Evolutionary conservation across 2,329 filamentous ascomycete genomes (phyloP), one percentile per base, ranked within the genome.

Genomic region (Pseudocercospora vitis): DNA sequence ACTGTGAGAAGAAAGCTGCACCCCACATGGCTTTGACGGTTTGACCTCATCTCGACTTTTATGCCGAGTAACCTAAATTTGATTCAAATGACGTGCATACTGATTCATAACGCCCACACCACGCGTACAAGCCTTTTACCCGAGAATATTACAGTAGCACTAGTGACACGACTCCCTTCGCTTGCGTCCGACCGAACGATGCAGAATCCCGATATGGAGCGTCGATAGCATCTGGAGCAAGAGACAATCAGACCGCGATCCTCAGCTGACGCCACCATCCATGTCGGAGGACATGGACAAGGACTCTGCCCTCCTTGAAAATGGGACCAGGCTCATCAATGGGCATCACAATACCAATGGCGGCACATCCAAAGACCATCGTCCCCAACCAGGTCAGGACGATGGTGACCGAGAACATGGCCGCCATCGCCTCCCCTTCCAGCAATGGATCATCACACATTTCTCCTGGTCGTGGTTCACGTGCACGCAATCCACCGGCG

Each of bases 401-500:
- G n/a, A n/a, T n/a, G n/a, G n/a, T n/a, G n/a, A n/a, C n/a, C n/a
- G n/a, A n/a, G n/a, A n/a, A n/a, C n/a, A 37, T 37, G 33, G 11
- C 5, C 16, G 19, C 48, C 39, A 55, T 37, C 51, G 52, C 29
- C 53, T 55, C 2, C 53, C 59, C 39, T 55, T 62, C 37, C 18
- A 28, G 18, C 29, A 52, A 48, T 62, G 60, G 60, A 45, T 61
- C 8, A 44, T 4, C 18, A 29, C 51, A 28, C 48, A 48, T 32
- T 55, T 62, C 45, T 49, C 49, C 52, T 62, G 58, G 56, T 59
- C 56, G 29, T 89, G 86, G 86, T 91, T 85, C 70, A 87, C 86
- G 1, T 74, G 83, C 26, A 85, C 85, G 1, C 90, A 90, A 87
- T 87, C 84, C 44, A 88, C 86, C 0, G 87, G 87, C 28, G 86